Percentiles rank a stretch among this genome's conserved stretches.
Conservation (phyloP, 2,329 filamentous ascomycete genomes). For the Dactylellina leptospora region DNA sequence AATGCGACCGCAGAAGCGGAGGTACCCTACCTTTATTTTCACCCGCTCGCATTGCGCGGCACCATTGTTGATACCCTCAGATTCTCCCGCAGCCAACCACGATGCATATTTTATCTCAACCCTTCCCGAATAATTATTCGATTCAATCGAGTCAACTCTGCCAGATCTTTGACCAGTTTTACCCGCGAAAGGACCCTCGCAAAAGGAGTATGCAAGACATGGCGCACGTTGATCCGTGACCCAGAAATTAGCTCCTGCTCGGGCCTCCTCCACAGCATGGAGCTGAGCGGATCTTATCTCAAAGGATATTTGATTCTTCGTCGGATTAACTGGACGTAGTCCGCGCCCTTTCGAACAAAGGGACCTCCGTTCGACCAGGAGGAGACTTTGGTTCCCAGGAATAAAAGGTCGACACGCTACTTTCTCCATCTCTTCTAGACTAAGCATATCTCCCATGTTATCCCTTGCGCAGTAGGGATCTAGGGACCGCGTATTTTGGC, state of each 20-base stretch:
- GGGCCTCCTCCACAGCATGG: constrained; percentile 34
- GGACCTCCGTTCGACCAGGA: constrained; percentile 6
- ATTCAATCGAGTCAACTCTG: constrained; percentile 29
- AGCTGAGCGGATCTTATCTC: constrained; percentile 49
- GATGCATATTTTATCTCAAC: constrained; percentile 13
- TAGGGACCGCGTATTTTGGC: constrained; percentile 50
- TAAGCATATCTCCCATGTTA: constrained; percentile 17
- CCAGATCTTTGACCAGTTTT: constrained; percentile 27
- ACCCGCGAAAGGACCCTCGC: constrained; percentile 50
- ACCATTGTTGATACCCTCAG: constrained; percentile 2
- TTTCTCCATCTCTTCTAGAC: neutral
- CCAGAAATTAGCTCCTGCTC: constrained; percentile 52
- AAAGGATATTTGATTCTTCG: constrained; percentile 10
- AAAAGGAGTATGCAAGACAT: constrained; percentile 45
- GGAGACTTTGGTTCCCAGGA: constrained; percentile 43
- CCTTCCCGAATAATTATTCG: constrained; percentile 14
- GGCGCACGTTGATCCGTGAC: constrained; percentile 53
- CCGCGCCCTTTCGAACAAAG: constrained; percentile 4
- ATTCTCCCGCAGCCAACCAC: neutral
- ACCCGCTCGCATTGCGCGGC: constrained; percentile 1
- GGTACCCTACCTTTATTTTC: neutral
- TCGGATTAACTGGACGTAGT: constrained; percentile 37
- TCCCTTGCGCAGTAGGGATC: constrained; percentile 40
- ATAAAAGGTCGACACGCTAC: constrained; percentile 41
- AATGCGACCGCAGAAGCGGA: neutral